Evolutionary conservation across 345 rosid genomes (phyloP).

Genomic region (Salix koriyanagi): DNA sequence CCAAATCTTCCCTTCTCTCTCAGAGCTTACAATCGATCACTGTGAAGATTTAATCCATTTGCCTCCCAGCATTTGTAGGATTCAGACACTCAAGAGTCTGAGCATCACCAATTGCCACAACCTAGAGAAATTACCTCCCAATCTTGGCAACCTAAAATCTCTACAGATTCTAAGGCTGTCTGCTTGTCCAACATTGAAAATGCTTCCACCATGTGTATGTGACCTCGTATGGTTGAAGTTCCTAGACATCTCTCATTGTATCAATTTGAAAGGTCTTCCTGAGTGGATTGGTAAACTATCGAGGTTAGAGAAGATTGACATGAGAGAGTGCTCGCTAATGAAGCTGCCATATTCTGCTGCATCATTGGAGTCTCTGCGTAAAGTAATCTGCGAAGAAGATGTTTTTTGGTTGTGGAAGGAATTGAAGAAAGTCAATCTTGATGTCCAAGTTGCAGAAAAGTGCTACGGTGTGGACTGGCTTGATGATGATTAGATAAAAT

Average conservation of each 20-base stretch:
- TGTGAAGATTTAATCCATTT: conserved; percentile 63
- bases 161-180: conserved; percentile 58
- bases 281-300: conserved; percentile 47
- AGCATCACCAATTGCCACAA: conserved; percentile 89
- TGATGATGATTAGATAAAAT: conserved; percentile 15
- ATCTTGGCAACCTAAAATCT: conserved; percentile 45
- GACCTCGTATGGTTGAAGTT: conserved; percentile 53
- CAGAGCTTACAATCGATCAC: conserved; percentile 70
- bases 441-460: conserved; percentile 64
- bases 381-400: conserved; percentile 70
- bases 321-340: conserved; percentile 70
- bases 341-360: conserved; percentile 45
- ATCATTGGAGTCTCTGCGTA: conserved; percentile 46
- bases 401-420: conserved; percentile 59
- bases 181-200: conserved; percentile 65
- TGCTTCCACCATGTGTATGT: conserved; percentile 52
- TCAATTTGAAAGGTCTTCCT: conserved; percentile 56
- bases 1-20: conserved; percentile 53
- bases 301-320: conserved; percentile 76
- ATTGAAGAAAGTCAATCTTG: conserved; percentile 33
- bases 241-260: conserved; percentile 76
- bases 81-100: conserved; percentile 47
- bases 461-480: conserved; percentile 70
- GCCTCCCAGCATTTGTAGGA: conserved; percentile 51
- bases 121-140: conserved; percentile 44